Base-by-base conservation (phyloP, 331 rosid genomes). In the Malus hybrid region DNA sequence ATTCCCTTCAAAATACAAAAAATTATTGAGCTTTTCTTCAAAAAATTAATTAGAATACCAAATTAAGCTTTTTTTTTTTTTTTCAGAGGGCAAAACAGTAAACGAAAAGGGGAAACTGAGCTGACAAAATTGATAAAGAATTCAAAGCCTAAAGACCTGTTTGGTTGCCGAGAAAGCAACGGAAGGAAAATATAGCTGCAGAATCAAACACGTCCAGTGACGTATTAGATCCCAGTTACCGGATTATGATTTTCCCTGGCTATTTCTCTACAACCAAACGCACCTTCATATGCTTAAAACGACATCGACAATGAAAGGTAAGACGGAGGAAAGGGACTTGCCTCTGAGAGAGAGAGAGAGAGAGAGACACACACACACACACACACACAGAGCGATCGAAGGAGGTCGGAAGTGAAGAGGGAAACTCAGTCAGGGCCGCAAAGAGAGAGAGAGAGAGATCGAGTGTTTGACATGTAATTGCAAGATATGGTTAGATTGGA, bases 291-390 rank as follows among this genome's bases (percentile, higher is more conserved):
- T 53, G 68, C 58, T 63, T 64, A 71, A 50, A 50, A 8, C 60
- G 61, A 63, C 71, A 82, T 79, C 67, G 66, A 73, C 14, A 75
- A 6, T 52, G 24, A 77, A 53, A 83, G 39, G 70, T 44, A 24
- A 61, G 56, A 73, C n/a, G 70, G 70, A 61, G 42, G 36, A 66
- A 52, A 42, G 10, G 78, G 72, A 42, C 42, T 34, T 34, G 42
- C 3, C 82, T 84, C 93, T 84, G 73, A 48, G 73, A 64, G 48
- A 64, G 16, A 19, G 48, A 68, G 50, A 30, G 33, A 30, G 33
- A 30, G 33, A 30, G 32, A 29, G 30, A n/a, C n/a, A n/a, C n/a
- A n/a, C n/a, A n/a, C 24, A 22, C 24, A 22, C 24, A 22, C 24
- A 22, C 24, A 22, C 24, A 22, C 24, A 22, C 26, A 33, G 32